Evolutionary conservation across 1,284 basidiomycete genomes (phyloP), one percentile per base, ranked within the genome.

Genomic region (Trametes sp.): DNA sequence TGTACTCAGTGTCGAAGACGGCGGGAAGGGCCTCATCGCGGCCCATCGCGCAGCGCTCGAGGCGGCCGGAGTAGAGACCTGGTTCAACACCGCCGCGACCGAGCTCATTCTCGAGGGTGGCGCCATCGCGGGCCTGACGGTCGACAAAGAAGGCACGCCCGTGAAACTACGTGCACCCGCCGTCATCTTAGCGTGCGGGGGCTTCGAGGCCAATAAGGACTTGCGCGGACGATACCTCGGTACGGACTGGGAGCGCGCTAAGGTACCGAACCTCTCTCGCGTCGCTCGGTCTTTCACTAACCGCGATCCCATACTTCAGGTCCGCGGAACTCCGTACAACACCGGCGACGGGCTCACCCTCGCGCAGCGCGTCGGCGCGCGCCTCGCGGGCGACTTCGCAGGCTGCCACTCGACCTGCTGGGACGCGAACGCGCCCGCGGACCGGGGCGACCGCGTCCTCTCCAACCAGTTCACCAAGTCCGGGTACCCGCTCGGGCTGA

Each of bases 391-490:
- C 4, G 86, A 89, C 74, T 90, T 85, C 82, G 70, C 69, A 46
- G 83, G 86, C 19, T 90, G 88, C 67, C 89, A 90, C 67, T 87
- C 86, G 62, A 89, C 87, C 5, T 84, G 83, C 69, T 90, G 88
- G 88, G 89, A 89, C 67, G 86, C 85, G n/a, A 80, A 87, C 67
- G 85, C 87, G 1, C 75, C 80, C 3, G 61, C 74, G 21, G 76
- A 85, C 49, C 72, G 76, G 16, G 88, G 88, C 9, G 79, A 85
- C 59, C 82, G 87, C 48, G 75, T 78, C 36, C 74, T 88, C 56
- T 87, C 84, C 61, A 90, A 90, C 70, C 86, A 88, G 66, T 88
- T 81, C 73, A 90, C 88, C 3, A 90, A 90, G 72, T 89, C 87
- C 7, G 87, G 88, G 1, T 89, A 90, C 68, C 87, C 89, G 1